Evolutionary conservation across 306 rosid species (phyloP).

Genomic region (Glycyrrhiza uralensis): DNA sequence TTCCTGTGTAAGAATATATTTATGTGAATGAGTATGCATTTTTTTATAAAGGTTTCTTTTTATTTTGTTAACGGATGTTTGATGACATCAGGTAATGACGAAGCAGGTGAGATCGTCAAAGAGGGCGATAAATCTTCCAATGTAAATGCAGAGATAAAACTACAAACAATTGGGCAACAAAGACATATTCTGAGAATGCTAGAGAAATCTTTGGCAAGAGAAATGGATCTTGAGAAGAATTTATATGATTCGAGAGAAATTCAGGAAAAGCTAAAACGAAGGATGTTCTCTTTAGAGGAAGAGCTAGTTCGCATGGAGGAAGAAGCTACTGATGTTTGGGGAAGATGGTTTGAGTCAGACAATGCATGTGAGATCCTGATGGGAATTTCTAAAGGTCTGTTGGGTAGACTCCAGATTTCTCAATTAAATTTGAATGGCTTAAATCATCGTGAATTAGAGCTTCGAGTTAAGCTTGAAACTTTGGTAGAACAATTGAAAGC

Average conservation of each 20-base stretch:
- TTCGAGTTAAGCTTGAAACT: constrained; percentile 47
- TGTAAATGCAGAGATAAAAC: constrained; percentile 36
- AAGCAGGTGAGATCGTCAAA: constrained; percentile 8
- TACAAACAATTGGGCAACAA: constrained; percentile 69
- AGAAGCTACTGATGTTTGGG: constrained; percentile 57
- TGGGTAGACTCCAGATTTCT: constrained; percentile 59
- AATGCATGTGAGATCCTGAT: constrained; percentile 46
- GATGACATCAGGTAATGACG: constrained; percentile 38
- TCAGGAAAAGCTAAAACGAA: constrained; percentile 47
- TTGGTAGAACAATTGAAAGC: constrained; percentile 31
- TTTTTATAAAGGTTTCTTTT: not conserved
- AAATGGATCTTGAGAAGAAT: constrained; percentile 76
- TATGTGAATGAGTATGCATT: not conserved
- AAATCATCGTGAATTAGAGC: constrained; percentile 50
- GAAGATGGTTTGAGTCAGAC: constrained; percentile 63
- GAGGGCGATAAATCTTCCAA: constrained; percentile 40
- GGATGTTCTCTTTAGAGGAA: constrained; percentile 44
- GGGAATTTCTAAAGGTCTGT: constrained; percentile 72
- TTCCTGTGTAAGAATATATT: not conserved
- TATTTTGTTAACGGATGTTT: constrained; percentile 7
- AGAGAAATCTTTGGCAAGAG: constrained; percentile 76
- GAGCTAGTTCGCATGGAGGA: constrained; percentile 52
- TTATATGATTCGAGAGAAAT: constrained; percentile 44
- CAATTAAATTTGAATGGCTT: constrained; percentile 55
- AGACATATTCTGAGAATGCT: constrained; percentile 68